A percentile compares a stretch with the other conserved stretches of the same genome.
These are phyloP conservation scores for Beauveria asiatica DNA, from an alignment of 2,329 filamentous ascomycete species.

Conservation along the genomic window DNA sequence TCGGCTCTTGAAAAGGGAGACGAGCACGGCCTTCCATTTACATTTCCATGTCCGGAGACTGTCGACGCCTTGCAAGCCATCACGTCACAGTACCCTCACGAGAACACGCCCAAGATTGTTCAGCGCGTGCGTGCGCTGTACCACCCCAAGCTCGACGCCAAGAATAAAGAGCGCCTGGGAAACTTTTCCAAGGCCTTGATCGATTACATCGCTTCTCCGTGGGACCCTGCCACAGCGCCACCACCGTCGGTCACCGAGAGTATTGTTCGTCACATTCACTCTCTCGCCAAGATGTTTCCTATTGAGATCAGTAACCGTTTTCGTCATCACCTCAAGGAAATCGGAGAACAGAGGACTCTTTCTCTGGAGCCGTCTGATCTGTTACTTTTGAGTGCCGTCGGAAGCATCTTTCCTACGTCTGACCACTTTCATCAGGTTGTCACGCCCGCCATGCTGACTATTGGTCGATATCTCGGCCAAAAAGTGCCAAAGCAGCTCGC, in stretches of 20 bases:
- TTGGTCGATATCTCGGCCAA: conserved; percentile 75
- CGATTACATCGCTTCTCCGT: conserved; percentile 48
- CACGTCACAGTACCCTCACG: conserved; percentile 49
- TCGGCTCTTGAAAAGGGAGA: conserved; percentile 30
- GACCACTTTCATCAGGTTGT: conserved; percentile 96
- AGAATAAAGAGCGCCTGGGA: conserved; percentile 76
- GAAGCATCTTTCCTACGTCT: conserved; percentile 83
- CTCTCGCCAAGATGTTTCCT: conserved; percentile 78
- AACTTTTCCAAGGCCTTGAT: conserved; percentile 59
- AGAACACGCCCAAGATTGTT: conserved; percentile 67
- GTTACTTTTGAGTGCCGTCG: conserved; percentile 72
- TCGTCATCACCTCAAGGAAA: conserved; percentile 59
- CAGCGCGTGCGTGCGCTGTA: conserved; percentile 89
- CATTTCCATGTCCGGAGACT: conserved; percentile 74
- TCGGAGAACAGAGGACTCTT: conserved; percentile 40
- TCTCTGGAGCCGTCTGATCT: conserved; percentile 61
- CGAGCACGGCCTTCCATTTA: conserved; percentile 62
- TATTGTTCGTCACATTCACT: conserved; percentile 84
- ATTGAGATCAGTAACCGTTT: conserved; percentile 71
- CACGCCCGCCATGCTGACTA: conserved; percentile 80
- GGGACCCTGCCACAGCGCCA: conserved; percentile 34
- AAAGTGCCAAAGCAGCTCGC: conserved; percentile 56
- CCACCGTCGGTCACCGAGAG: conserved; percentile 66
- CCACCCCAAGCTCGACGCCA: conserved; percentile 74
- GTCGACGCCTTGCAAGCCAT: conserved; percentile 66